phyloP scores from a whole-genome alignment of 345 rosid species.

The Murraya paniculata region DNA sequence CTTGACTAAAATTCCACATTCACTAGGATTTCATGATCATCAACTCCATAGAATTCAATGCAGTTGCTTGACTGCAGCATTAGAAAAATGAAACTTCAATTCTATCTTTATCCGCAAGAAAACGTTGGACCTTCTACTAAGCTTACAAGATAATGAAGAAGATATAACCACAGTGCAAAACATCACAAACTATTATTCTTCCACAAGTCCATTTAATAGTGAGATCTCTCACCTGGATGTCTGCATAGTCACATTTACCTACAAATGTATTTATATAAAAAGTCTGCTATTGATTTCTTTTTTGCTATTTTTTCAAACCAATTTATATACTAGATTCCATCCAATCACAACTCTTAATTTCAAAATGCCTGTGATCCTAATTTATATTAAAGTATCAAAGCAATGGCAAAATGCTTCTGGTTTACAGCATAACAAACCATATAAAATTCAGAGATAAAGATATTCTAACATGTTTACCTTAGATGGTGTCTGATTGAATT shows the following conservation, averaged over 20 bases:
- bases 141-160: not conserved
- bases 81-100: not conserved
- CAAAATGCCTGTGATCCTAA: not conserved
- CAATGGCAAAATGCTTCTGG: not conserved
- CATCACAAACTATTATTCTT: not conserved
- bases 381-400: not conserved
- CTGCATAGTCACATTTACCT: not conserved
- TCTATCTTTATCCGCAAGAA: not conserved
- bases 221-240: not conserved
- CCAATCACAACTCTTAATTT: not conserved
- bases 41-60: not conserved
- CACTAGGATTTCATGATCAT: not conserved
- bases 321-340: not conserved
- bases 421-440: not conserved
- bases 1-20: not conserved
- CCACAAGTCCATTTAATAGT: not conserved
- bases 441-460: not conserved
- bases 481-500: conserved; percentile 21
- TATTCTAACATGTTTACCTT: conserved; percentile 1
- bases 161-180: not conserved
- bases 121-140: not conserved
- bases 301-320: not conserved
- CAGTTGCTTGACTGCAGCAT: not conserved
- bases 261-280: not conserved
- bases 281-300: not conserved